These are phyloP conservation scores for Clavispora santaluciae DNA, from an alignment of 805 yeast species.

Conservation along the genomic window DNA sequence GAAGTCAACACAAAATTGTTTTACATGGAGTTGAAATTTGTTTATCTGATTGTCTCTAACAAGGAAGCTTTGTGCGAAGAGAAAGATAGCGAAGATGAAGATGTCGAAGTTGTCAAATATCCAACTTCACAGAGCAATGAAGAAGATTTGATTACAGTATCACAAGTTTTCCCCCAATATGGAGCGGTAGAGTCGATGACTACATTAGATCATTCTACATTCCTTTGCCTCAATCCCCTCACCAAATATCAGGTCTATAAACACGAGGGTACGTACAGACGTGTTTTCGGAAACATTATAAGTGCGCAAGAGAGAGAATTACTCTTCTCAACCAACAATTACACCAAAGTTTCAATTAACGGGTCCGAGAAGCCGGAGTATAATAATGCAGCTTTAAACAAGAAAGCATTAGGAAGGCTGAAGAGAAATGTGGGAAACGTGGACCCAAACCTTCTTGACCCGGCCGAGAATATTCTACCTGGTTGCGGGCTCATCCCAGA, in stretches of 20 bases:
- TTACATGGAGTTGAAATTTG: slow-evolving; percentile 21
- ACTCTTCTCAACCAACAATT: slow-evolving; percentile 26
- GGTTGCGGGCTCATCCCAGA: slow-evolving; percentile 43
- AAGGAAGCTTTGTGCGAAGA: slow-evolving; percentile 14
- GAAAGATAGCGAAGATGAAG: slow-evolving; percentile 2
- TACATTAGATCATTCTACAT: slow-evolving; percentile 30
- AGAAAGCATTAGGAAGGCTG: slow-evolving; percentile 26
- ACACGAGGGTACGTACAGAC: slow-evolving; percentile 16
- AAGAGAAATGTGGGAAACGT: slow-evolving; percentile 28
- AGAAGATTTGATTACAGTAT: slow-evolving; percentile 29
- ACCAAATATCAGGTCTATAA: slow-evolving; percentile 36
- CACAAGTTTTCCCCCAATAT: slow-evolving; percentile 39
- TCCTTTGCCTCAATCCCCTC: slow-evolving; percentile 28
- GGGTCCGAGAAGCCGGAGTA: slow-evolving; percentile 4
- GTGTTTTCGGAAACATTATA: slow-evolving; percentile 22
- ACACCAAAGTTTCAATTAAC: slow-evolving; percentile 3
- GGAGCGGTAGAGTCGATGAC: slow-evolving; percentile 26
- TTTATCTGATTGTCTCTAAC: slow-evolving; percentile 18
- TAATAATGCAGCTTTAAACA: slow-evolving; percentile 4
- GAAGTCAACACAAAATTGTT: slow-evolving; percentile 20
- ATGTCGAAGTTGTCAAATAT: slow-evolving; percentile 1
- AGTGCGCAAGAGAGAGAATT: slow-evolving; percentile 33
- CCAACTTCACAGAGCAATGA: slow-evolving; percentile 4
- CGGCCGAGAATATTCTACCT: slow-evolving; percentile 35
- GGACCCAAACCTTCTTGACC: slow-evolving; percentile 38